Conservation (phyloP, 1,284 basidiomycete species). For the Cryptococcus jaspeensis region DNA sequence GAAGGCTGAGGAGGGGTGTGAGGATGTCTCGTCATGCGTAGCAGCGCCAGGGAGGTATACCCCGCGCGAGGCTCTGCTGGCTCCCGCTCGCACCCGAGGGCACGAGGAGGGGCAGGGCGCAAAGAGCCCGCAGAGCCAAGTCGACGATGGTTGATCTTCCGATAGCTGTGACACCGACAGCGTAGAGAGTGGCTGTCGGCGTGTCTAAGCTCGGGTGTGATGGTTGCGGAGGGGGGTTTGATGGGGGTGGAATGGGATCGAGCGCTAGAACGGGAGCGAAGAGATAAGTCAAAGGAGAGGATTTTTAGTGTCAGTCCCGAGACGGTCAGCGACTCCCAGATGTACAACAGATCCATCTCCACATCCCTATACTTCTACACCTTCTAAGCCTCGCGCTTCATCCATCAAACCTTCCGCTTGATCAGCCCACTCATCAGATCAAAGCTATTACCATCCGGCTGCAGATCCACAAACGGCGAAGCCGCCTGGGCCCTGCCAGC, state of each 20-base stretch:
- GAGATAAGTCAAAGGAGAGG: background rate
- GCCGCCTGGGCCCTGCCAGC: conserved; percentile 7
- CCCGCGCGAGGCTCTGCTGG: too few species aligned
- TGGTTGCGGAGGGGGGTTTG: conserved; percentile 1
- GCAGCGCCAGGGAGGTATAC: too few species aligned
- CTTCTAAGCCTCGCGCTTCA: conserved; percentile 64
- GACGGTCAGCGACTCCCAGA: background rate
- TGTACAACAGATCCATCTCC: background rate
- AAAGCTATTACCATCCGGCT: conserved; percentile 97
- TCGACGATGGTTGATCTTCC: conserved; percentile 25
- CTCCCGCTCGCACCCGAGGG: too few species aligned
- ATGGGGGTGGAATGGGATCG: too few species aligned
- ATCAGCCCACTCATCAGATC: conserved; percentile 92
- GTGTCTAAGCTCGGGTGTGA: conserved; percentile 38
- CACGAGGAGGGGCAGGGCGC: too few species aligned
- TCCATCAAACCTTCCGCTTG: conserved; percentile 60
- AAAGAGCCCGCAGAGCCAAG: too few species aligned
- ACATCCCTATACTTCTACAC: conserved; percentile 1
- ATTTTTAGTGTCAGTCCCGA: background rate
- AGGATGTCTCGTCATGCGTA: too few species aligned
- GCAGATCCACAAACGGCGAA: conserved; percentile 59
- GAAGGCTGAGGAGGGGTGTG: too few species aligned
- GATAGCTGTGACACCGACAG: conserved; percentile 42
- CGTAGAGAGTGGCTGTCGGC: conserved; percentile 27
- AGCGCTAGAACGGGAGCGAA: too few species aligned